phyloP scores from a whole-genome alignment of 352 stramenopile species.

The Elongisporangium anandrum region DNA sequence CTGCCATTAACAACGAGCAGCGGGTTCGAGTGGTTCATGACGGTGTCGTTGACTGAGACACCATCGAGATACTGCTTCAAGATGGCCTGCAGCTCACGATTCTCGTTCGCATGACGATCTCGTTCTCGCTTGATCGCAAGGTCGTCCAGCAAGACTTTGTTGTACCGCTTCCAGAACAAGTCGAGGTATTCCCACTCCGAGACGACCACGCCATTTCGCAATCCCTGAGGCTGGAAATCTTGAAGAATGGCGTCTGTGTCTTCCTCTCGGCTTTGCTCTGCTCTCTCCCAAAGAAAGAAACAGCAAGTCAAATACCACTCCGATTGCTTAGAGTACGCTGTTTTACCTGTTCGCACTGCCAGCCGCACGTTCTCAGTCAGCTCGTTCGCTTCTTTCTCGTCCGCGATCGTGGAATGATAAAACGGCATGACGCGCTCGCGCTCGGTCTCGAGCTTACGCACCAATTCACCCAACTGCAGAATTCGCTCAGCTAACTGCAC shows the following conservation, averaged over 20 bases:
- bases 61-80: constrained; percentile 93
- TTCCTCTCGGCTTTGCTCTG: constrained; percentile 28
- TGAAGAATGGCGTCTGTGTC: constrained; percentile 8
- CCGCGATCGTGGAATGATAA: constrained; percentile 49
- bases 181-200: constrained; percentile 85
- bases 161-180: constrained; percentile 94
- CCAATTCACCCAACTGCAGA: constrained; percentile 85
- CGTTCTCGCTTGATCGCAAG: constrained; percentile 88
- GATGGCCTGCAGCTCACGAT: constrained; percentile 88
- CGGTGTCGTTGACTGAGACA: constrained; percentile 90
- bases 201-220: constrained; percentile 42
- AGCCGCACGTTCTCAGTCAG: constrained; percentile 59
- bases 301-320: constrained; percentile 9
- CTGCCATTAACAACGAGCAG: constrained; percentile 92
- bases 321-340: not conserved
- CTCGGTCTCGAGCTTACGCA: constrained; percentile 90
- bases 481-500: constrained; percentile 80
- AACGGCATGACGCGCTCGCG: constrained; percentile 89
- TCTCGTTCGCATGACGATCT: constrained; percentile 80
- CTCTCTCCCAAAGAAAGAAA: constrained; percentile 6
- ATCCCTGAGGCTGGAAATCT: constrained; percentile 54
- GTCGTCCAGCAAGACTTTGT: constrained; percentile 92
- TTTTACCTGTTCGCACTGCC: constrained; percentile 27
- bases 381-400: constrained; percentile 61
- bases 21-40: constrained; percentile 88